phyloP scores from a whole-genome alignment of 202 grass and related monocot species.

The Dendrocalamus latiflorus region DNA sequence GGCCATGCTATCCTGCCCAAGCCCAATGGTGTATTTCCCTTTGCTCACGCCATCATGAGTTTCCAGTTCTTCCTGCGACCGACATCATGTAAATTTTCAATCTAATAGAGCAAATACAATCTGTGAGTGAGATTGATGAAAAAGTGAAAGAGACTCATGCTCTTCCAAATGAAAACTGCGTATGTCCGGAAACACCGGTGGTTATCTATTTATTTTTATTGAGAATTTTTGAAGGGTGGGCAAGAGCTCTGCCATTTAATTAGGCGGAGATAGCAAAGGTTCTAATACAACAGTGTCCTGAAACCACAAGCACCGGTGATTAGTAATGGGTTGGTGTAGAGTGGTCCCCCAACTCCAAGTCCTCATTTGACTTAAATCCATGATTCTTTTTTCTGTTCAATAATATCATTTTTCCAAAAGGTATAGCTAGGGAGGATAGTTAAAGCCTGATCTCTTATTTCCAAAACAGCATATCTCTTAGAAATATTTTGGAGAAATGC shows the following conservation, averaged over 20 bases:
- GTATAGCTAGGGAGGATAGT: neutral
- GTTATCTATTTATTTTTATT: no score
- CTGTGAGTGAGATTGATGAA: neutral
- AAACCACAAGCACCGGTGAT: neutral
- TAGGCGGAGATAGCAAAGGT: no score
- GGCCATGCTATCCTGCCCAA: conserved; percentile 80
- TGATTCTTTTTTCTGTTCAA: neutral
- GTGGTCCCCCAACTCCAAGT: neutral
- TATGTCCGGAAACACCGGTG: neutral
- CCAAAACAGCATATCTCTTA: neutral
- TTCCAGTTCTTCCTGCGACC: conserved; percentile 58
- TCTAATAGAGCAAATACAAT: neutral
- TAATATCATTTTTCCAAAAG: neutral
- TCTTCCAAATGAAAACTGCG: neutral
- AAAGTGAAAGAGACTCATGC: neutral
- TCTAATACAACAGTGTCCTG: neutral
- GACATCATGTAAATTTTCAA: neutral
- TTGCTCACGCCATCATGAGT: conserved; percentile 66
- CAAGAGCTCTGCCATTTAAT: no score
- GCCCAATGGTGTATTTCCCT: conserved; percentile 82
- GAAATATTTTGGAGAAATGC: neutral
- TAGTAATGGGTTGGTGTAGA: neutral
- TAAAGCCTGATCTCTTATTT: neutral
- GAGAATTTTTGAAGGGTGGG: no score
- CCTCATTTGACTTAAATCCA: neutral